Evolutionary conservation across 257 asterid genomes (phyloP), one percentile per base, ranked within the genome.

Genomic region (Nyctanthes arbortristis): DNA sequence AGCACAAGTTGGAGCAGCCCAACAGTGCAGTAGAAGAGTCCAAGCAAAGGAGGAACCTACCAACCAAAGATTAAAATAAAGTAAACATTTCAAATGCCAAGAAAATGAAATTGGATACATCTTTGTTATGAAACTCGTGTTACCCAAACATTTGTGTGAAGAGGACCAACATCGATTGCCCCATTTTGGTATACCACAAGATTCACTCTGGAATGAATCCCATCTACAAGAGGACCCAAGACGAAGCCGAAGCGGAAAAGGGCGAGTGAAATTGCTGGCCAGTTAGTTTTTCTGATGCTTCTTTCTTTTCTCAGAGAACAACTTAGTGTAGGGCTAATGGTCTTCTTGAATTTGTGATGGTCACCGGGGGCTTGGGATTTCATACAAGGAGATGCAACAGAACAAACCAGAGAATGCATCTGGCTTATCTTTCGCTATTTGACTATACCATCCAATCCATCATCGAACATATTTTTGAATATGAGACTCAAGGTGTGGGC

Each of bases 11-110:
- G 94, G 65, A 91, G 54, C 61, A 88, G 27, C 7, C 97, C 97
- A 16, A 84, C 84, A 4, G 75, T 76, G 82, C 84, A 80, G 73
- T 91, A 91, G 78, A 88, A 91, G 12, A 87, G 33, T 18, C 96
- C 96, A 25, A 91, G 93, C 68, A 88, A 67, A 33, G 94, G 97
- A 35, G 96, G 92, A 35, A 85, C 90, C 96, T 89, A 58, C 20
- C 22, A 70, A 29, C 7, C 16, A 55, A n/a, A n/a, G 61, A 18
- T 4, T 5, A 70, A 27, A 8, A 31, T 11, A 5, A 28, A 18
- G 13, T 35, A 36, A 7, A n/a, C 7, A 11, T 22, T 8, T 9
- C 20, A 20, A 11, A 34, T 31, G 20, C 31, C 28, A 14, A n/a
- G 33, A 58, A 30, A 13, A 63, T 14, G 10, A n/a, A n/a, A n/a